A percentile compares a stretch with the other conserved stretches of the same genome.
These are phyloP conservation scores for Stagonosporopsis tanaceti DNA, from an alignment of 2,329 filamentous ascomycete species.

Conservation along the genomic window DNA sequence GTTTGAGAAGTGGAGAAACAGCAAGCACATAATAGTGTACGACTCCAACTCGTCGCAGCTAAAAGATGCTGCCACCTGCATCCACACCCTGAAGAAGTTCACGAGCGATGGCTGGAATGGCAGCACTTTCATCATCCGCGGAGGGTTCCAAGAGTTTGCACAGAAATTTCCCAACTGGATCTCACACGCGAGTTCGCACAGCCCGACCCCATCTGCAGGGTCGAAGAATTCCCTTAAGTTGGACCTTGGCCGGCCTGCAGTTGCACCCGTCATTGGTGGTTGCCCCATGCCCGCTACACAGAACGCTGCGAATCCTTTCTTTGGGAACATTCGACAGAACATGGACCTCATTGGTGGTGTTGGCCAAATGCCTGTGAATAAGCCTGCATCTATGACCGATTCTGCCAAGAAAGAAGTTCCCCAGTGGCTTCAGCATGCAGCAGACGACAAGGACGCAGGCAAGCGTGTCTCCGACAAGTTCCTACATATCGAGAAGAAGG, in stretches of 20 bases:
- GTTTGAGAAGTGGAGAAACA: conserved; percentile 79
- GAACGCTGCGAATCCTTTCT: conserved; percentile 84
- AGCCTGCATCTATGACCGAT: conserved; percentile 62
- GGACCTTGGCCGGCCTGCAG: conserved; percentile 53
- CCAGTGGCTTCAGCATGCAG: conserved; percentile 76
- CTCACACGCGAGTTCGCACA: conserved; percentile 49
- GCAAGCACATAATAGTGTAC: conserved; percentile 84
- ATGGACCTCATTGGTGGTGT: conserved; percentile 94
- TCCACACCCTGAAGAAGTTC: conserved; percentile 95
- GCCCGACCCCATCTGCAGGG: conserved; percentile 31
- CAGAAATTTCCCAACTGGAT: conserved; percentile 70
- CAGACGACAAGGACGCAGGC: conserved; percentile 73
- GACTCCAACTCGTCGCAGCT: conserved; percentile 78
- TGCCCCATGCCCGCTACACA: conserved; percentile 78
- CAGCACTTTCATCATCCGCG: conserved; percentile 75
- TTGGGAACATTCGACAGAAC: conserved; percentile 94
- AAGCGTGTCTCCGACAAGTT: conserved; percentile 85
- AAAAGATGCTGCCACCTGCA: conserved; percentile 80
- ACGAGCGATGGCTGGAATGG: conserved; percentile 82
- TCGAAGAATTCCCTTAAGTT: conserved; percentile 35
- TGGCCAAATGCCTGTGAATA: conserved; percentile 74
- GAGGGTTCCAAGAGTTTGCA: conserved; percentile 81
- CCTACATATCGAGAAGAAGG: conserved; percentile 80
- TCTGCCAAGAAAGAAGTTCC: conserved; percentile 67
- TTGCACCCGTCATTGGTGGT: conserved; percentile 85